These are phyloP conservation scores for Cyberlindnera mrakii DNA, from an alignment of 805 yeast species.

Conservation along the genomic window DNA sequence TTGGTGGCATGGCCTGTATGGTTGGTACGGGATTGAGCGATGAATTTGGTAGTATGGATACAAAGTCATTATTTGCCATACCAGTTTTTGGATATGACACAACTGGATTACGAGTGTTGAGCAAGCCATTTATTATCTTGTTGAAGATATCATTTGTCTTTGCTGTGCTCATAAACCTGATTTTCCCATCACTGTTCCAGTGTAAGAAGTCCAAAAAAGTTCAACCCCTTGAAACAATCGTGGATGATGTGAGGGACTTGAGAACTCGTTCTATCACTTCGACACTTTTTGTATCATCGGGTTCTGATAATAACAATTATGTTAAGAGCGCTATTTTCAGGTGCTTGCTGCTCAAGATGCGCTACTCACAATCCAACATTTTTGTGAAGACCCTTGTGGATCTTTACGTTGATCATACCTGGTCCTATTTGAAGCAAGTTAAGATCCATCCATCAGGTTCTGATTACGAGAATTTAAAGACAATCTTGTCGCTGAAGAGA, in stretches of 20 bases:
- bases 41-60: constrained; percentile 38
- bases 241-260: constrained; percentile 21
- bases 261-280: constrained; percentile 12
- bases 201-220: constrained; percentile 1
- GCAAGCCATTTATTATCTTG: constrained; percentile 23
- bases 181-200: constrained; percentile 17
- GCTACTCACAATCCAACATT: constrained; percentile 13
- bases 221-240: background rate
- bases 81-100: constrained; percentile 34
- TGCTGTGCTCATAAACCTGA: constrained; percentile 22
- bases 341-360: constrained; percentile 19
- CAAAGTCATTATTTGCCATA: constrained; percentile 40
- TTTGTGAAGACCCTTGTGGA: constrained; percentile 15
- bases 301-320: constrained; percentile 14
- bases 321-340: constrained; percentile 22
- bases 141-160: constrained; percentile 23
- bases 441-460: constrained; percentile 11
- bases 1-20: constrained; percentile 62
- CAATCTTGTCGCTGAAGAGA: constrained; percentile 20
- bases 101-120: constrained; percentile 23
- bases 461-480: constrained; percentile 22
- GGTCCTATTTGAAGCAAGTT: constrained; percentile 22
- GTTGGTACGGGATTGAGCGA: constrained; percentile 56
- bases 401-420: constrained; percentile 21
- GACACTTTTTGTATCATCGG: constrained; percentile 10